Conservation (phyloP, 805 yeast genomes). For the Deakozyma indianensis region DNA sequence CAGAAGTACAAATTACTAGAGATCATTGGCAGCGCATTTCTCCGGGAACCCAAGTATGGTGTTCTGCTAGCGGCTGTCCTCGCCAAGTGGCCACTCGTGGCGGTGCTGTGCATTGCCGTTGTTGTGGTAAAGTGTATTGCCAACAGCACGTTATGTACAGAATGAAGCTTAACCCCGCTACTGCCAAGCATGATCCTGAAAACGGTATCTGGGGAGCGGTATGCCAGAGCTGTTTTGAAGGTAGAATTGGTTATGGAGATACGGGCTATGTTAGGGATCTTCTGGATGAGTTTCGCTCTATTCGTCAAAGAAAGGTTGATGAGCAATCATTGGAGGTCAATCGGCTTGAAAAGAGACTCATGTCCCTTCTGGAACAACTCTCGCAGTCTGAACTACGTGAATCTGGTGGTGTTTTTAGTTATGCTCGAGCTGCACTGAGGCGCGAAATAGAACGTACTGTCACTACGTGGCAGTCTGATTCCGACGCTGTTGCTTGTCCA, state of each 20-base stretch:
- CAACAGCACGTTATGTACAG: conserved; percentile 43
- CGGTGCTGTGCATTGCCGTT: conserved; percentile 57
- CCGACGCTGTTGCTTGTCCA: conserved; percentile 36
- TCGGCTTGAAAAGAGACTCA: conserved; percentile 45
- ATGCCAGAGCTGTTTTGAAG: conserved; percentile 46
- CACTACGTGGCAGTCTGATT: conserved; percentile 54
- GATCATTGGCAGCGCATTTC: conserved; percentile 45
- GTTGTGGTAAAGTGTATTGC: conserved; percentile 65
- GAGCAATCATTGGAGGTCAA: conserved; percentile 37
- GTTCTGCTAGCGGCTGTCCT: conserved; percentile 21
- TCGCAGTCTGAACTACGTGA: not conserved
- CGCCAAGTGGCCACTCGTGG: conserved; percentile 29
- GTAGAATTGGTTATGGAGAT: conserved; percentile 39
- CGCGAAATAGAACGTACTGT: conserved; percentile 31
- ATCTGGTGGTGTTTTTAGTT: conserved; percentile 15
- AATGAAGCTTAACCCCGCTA: conserved; percentile 31
- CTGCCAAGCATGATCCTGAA: conserved; percentile 31
- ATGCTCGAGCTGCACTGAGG: conserved; percentile 15
- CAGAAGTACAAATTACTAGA: conserved; percentile 27
- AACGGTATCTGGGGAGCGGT: conserved; percentile 58
- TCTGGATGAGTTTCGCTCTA: conserved; percentile 26
- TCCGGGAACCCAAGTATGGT: conserved; percentile 18
- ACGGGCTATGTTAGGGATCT: conserved; percentile 32
- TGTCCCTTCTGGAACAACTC: conserved; percentile 52
- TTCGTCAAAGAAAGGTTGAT: conserved; percentile 33